Percentiles rank a stretch among this genome's conserved stretches.
Conservation (phyloP, 73 alveolate species). For the Urostyla sp. region DNA sequence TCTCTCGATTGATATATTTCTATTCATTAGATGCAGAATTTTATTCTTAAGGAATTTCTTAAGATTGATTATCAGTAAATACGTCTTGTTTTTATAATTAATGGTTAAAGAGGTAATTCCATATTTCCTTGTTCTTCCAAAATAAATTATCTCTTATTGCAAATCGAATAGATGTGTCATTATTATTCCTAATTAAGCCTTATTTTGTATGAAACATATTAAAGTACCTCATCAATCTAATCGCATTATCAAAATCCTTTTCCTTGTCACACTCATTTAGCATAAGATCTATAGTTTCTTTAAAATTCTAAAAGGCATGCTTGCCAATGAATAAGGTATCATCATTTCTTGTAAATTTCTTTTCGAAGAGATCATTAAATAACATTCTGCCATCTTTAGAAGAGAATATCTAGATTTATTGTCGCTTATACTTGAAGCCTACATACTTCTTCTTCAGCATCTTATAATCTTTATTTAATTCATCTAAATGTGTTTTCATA, state of each 20-base stretch:
- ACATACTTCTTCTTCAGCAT: no score
- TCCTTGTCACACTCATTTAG: constrained; percentile 13
- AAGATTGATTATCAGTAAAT: neutral
- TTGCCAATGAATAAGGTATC: constrained; percentile 7
- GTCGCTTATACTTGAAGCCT: no score
- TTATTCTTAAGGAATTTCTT: neutral
- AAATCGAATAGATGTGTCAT: neutral
- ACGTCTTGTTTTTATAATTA: neutral
- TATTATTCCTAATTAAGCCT: neutral
- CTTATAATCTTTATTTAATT: no score
- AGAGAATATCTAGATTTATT: neutral
- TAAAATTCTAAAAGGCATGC: constrained; percentile 15
- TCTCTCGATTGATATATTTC: neutral
- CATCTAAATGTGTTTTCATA: constrained; percentile 72
- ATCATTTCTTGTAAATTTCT: neutral
- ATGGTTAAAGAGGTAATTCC: constrained; percentile 1
- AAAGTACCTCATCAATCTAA: neutral
- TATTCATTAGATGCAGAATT: neutral
- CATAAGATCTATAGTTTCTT: constrained; percentile 27
- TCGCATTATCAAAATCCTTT: constrained; percentile 28
- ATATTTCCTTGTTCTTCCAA: constrained; percentile 34
- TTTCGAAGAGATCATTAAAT: neutral
- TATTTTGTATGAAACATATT: constrained; percentile 4
- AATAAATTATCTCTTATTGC: constrained; percentile 5
- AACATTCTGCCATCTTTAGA: constrained; percentile 18